Evolutionary conservation across 2,329 filamentous ascomycete species (phyloP), one percentile per base, ranked within the genome.

Genomic region (Beauveria scarabaeidicola): DNA sequence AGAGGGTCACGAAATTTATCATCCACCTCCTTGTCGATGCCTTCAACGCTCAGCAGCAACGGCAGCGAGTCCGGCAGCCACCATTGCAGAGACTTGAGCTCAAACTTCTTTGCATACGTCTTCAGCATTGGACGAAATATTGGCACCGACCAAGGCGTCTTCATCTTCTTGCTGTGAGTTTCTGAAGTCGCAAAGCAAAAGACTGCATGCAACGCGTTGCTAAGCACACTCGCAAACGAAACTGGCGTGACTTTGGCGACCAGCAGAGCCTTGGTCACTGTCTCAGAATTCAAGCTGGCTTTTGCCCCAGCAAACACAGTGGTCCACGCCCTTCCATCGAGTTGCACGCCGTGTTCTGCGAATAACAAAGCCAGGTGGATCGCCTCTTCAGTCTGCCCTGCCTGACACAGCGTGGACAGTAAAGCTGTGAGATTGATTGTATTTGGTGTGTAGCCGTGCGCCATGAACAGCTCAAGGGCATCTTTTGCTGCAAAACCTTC

Each of bases 221-320:
- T 74, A 25, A 74, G 66, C 17, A 75, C 67, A 19, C 70, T 67
- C 3, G 68, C 64, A 17, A 65, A 61, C 2, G 78, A 64, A 50
- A 75, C 76, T 5, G 78, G 70, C 54, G 87, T 76, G 48, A 88
- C 77, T 36, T 76, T 74, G 47, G 72, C 73, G 1, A 75, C 66
- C 11, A 73, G 74, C 29, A 74, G 62, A 1, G 72, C 67, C 36
- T 66, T 66, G 17, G 63, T 59, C n/a, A 91, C 76, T 27, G 78
- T 78, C 3, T 76, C 70, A 5, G 78, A 74, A 62, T 89, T 79
- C 25, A 77, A 71, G 21, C 77, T 76, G 4, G 70, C 68, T 64
- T 90, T 90, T 55, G 89, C 87, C 36, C 87, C 87, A 61, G 86
- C 82, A 46, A 96, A 79, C 38, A 96, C 75, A 29, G 85, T 84